Base-by-base conservation (phyloP, 1,284 basidiomycete species). In the Ceratobasidium papillatum region DNA sequence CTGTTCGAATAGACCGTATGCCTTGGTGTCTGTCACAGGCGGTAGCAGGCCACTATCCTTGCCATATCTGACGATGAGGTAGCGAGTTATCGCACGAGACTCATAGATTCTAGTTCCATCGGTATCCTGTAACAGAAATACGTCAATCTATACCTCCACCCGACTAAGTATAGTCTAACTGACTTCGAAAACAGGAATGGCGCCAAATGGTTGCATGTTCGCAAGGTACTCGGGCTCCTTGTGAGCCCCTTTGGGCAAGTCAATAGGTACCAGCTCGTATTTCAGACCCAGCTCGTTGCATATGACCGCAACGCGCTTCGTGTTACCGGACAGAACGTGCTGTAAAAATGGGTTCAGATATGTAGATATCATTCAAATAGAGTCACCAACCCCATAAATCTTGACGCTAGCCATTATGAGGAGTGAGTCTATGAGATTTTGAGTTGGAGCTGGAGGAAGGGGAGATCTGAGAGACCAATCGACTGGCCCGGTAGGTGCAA, bases 21-120 rank as follows among this genome's bases (percentile, higher is more conserved):
- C 77, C 25, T 74, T 76, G 12, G 77, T 59, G 69, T 82, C 79
- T 52, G 66, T 38, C n/a, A 63, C 30, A 30, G 72, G 41, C 22
- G 71, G 65, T 17, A 74, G 30, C 36, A 76, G 75, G 19, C 56
- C 47, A n/a, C 43, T 27, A 58, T 62, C 66, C 27, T 65, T 47
- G 14, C 61, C 52, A 38, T 79, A 80, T 74, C 80, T 80, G 72
- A 78, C 77, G 22, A 75, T 76, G 22, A 79, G 25, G 74, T 79
- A 79, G 25, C 78, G 74, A 7, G 61, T 71, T 43, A 83, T 83
- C 9, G 82, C 81, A 34, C 82, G 78, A n/a, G 80, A 81, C 75
- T 83, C 76, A 25, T 54, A 74, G 27, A 65, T 58, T 19, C 32
- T 25, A 1, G 68, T 71, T 19, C 68, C 68, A 59, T 71, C 68